Evolutionary conservation across 768 basidiomycete genomes (phyloP).

Genomic region (Podaxis carcinomalis): DNA sequence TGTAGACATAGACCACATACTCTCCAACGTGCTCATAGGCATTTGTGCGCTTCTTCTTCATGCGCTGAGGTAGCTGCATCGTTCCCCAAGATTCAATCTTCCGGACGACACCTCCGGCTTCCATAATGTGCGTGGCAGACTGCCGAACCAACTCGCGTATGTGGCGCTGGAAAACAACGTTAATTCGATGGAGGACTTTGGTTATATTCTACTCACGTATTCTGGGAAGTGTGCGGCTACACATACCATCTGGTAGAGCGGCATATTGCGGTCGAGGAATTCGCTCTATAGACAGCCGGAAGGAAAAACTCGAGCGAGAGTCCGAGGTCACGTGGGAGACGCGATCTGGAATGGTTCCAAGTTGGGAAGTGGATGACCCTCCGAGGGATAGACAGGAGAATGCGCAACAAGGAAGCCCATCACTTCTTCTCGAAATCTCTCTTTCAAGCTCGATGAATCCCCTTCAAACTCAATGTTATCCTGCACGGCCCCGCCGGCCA

Average conservation of each 20-base stretch:
- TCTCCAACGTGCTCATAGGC: conserved; percentile 58
- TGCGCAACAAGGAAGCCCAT: not conserved
- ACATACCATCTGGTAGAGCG: conserved; percentile 84
- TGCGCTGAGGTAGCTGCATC: conserved; percentile 65
- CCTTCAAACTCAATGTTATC: not conserved
- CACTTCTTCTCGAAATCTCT: not conserved
- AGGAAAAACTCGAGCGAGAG: not conserved
- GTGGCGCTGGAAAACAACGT: conserved; percentile 45
- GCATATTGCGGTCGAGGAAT: conserved; percentile 48
- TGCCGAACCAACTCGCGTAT: conserved; percentile 73
- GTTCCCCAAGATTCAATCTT: conserved; percentile 74
- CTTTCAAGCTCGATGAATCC: not conserved
- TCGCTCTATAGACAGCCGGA: not conserved
- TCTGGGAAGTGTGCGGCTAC: conserved; percentile 71
- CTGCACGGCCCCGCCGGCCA: conserved; percentile 5
- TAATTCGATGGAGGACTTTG: not conserved
- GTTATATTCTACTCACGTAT: conserved; percentile 51
- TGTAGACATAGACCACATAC: conserved; percentile 42
- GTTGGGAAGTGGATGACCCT: not conserved
- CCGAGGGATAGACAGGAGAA: not conserved
- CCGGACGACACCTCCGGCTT: conserved; percentile 80
- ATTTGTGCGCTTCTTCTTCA: conserved; percentile 53
- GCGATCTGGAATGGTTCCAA: not conserved
- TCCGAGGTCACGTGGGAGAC: conserved; percentile 3
- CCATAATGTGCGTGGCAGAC: conserved; percentile 67